phyloP scores from a whole-genome alignment of 164 flowering plant species.

The Berberis thunbergii region DNA sequence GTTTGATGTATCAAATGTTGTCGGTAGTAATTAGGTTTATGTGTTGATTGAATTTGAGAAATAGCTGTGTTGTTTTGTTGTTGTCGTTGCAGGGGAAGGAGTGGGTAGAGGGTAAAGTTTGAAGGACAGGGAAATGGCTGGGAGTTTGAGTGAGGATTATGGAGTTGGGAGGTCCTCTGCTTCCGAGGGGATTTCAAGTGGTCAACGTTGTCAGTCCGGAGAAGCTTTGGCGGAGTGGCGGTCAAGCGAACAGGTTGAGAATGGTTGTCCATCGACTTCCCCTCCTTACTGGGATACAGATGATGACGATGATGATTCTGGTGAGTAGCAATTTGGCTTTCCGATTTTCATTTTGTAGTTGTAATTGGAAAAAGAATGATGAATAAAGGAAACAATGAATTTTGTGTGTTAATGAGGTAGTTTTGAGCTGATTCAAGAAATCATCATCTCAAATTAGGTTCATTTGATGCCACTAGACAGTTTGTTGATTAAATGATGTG shows the following conservation, averaged over 20 bases:
- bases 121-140: constrained; percentile 32
- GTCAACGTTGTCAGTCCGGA: constrained; percentile 33
- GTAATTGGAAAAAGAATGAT: neutral
- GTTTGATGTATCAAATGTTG: too few relatives aligned
- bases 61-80: neutral
- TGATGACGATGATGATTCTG: constrained; percentile 28
- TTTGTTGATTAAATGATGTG: too few relatives aligned
- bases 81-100: constrained; percentile 3
- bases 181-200: constrained; percentile 18
- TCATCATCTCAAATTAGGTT: too few relatives aligned
- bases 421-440: too few relatives aligned
- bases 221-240: constrained; percentile 45
- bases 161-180: constrained; percentile 31
- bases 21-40: too few relatives aligned
- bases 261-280: constrained; percentile 43
- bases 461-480: too few relatives aligned
- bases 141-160: constrained; percentile 23
- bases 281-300: constrained; percentile 50
- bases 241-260: constrained; percentile 43
- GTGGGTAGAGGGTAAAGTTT: constrained; percentile 9
- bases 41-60: too few relatives aligned
- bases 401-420: too few relatives aligned
- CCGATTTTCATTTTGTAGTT: neutral
- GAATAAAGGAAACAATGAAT: too few relatives aligned
- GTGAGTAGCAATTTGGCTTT: constrained; percentile 7